Evolutionary conservation across 768 basidiomycete genomes (phyloP), one percentile per base, ranked within the genome.

Genomic region (Suillus subalutaceus): DNA sequence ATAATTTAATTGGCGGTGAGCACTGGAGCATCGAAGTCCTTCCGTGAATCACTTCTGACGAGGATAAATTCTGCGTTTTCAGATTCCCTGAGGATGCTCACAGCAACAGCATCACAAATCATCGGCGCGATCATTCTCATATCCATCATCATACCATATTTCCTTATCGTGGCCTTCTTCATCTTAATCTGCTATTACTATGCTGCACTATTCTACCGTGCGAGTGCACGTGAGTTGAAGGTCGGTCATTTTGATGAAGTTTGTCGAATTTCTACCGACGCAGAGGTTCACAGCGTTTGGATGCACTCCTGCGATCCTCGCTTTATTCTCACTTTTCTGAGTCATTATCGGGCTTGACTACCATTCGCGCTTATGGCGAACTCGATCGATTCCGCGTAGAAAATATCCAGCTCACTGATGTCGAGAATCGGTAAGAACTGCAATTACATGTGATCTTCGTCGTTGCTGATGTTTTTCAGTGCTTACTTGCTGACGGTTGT

Each of bases 311-410:
- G 48, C n/a, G 48, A 50, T 50, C 23, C n/a, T 50, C 48, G 12
- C 48, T 50, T 23, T 50, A 50, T 23, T 50, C 48, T 12, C 48
- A 50, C n/a, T 50, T 50, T 50, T 50, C 93, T 3, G 96, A 97
- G 79, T 92, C 91, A 37, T 81, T 97, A 13, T 90, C 90, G 12
- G 96, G 96, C 20, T 77, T 97, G 46, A 85, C 92, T 1, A 96
- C 94, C 10, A 95, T 97, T 61, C 88, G 94, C 37, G 94, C 94
- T 0, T 97, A 97, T 67, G 89, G 90, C 15, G 96, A 93, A 74
- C 75, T 84, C 4, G 82, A 88, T 2, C 85, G 95, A 16, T 99
- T 97, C 82, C 78, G 84, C 55, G 75, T 76, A 8, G 91, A 94
- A 65, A 99, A 96, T 71, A 81, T 88, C 67, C 80, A 83, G n/a